Evolutionary conservation across 768 basidiomycete species (phyloP).

Genomic region (Russula brevipes): DNA sequence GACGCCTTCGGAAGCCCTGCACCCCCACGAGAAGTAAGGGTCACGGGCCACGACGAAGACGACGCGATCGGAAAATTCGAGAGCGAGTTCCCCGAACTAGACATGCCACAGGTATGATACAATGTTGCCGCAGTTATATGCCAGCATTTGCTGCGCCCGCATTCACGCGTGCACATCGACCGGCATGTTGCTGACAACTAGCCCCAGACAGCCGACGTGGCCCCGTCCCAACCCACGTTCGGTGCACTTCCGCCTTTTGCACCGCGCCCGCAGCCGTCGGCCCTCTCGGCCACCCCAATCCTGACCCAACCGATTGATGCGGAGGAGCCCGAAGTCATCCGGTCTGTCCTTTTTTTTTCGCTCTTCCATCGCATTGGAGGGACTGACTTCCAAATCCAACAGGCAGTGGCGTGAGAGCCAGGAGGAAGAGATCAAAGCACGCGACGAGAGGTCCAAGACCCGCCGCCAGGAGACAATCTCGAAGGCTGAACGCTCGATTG

Average conservation of each 20-base stretch:
- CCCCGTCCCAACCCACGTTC: conserved; percentile 38
- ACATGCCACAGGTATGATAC: conserved; percentile 40
- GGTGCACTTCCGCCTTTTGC: conserved; percentile 57
- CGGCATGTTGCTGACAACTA: conserved; percentile 22
- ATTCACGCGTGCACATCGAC: background rate
- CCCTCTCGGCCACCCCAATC: conserved; percentile 67
- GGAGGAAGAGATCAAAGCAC: conserved; percentile 70
- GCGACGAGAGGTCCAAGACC: conserved; percentile 74
- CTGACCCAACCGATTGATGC: conserved; percentile 61
- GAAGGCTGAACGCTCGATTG: conserved; percentile 81
- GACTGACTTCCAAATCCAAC: conserved; percentile 3
- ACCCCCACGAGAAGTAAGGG: conserved; percentile 53
- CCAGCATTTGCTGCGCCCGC: background rate
- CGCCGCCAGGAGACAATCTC: conserved; percentile 78
- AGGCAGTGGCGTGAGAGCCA: conserved; percentile 90
- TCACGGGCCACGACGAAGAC: conserved; percentile 74
- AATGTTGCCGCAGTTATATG: background rate
- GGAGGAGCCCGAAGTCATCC: conserved; percentile 84
- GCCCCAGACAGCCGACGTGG: conserved; percentile 18
- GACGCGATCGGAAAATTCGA: conserved; percentile 68
- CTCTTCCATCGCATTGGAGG: background rate
- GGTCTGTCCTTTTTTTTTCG: conserved; percentile 39
- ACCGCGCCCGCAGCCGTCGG: conserved; percentile 70
- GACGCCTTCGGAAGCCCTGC: conserved; percentile 56
- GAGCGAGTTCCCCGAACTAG: conserved; percentile 79